Base-by-base conservation (phyloP, 139 green algal species). In the Chlorella sorokiniana region DNA sequence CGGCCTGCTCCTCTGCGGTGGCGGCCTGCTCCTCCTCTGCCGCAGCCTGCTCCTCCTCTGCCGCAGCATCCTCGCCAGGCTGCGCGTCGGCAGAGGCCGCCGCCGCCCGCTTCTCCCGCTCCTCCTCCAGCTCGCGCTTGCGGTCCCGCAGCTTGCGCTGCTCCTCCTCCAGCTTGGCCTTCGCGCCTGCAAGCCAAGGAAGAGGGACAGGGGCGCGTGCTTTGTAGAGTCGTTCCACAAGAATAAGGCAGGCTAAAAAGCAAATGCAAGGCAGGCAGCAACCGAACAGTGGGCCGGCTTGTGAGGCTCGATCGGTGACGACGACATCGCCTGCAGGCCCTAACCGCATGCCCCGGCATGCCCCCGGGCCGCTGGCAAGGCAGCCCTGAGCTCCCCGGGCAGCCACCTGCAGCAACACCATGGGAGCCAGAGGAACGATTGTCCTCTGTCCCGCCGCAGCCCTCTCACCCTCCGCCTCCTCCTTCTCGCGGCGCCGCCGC, bases 141-240 rank as follows among this genome's bases (percentile, higher is more conserved):
- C 81, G 85, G n/a, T 87, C 84, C 5, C 85, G 62, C 37, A 93
- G 84, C 38, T 79, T 78, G 1, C 54, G 3, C 59, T 84, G 84
- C 71, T 86, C 81, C 23, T 87, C 84, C 18, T 89, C 76, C 31
- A 93, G 83, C 40, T 88, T 81, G 37, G 5, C 45, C 67, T 78
- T 44, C 51, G 62, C 18, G 20, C 59, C 72, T 82, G 62, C 33
- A n/a, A 22, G 16, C 18, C 35, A 22, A 22, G 40, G 40, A 27
- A 54, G 3, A 54, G 25, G 27, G 4, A 16, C 3, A 44, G 65
- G 11, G 5, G 3, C 48, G 62, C n/a, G n/a, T n/a, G n/a, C n/a
- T n/a, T n/a, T n/a, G n/a, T n/a, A n/a, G n/a, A n/a, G n/a, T n/a
- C n/a, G n/a, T n/a, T n/a, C n/a, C n/a, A n/a, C n/a, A n/a, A n/a